A percentile compares a stretch with the other conserved stretches of the same genome.
Conservation (phyloP, 495 filamentous ascomycete genomes). For the Tuber indicum region DNA sequence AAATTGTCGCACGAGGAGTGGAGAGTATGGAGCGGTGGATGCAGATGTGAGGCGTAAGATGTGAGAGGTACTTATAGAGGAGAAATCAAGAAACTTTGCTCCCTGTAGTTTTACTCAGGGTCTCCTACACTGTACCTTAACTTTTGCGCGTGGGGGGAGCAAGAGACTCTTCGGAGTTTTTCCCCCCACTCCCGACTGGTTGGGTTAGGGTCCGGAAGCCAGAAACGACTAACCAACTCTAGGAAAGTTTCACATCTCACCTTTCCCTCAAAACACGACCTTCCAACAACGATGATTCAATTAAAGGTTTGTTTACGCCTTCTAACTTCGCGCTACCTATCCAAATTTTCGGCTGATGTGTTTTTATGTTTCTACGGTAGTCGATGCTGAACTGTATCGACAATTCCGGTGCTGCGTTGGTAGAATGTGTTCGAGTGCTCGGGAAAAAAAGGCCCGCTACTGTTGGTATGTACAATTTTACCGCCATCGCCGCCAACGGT, state of each 20-base stretch:
- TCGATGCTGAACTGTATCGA: conserved; percentile 99
- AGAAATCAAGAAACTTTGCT: not conserved
- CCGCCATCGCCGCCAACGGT: not conserved
- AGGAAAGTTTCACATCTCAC: not conserved
- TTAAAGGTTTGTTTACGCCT: conserved; percentile 15
- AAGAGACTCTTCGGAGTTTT: not conserved
- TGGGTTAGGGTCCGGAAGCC: conserved; percentile 1
- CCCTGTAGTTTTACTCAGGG: not conserved
- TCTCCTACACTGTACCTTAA: not conserved
- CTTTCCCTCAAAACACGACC: not conserved
- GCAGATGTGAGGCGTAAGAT: not conserved
- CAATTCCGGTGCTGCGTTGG: conserved; percentile 96
- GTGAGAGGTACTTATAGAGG: not conserved
- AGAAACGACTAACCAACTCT: not conserved
- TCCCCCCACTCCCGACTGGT: not conserved
- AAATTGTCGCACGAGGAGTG: not conserved
- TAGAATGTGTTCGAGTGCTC: conserved; percentile 90
- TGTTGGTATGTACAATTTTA: conserved; percentile 60
- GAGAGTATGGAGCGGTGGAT: not conserved
- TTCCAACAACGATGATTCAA: not conserved
- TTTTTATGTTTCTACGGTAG: conserved; percentile 46
- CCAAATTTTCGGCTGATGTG: not conserved
- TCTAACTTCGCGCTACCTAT: conserved; percentile 15
- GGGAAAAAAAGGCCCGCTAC: conserved; percentile 83
- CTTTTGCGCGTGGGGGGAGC: not conserved